Evolutionary conservation across 768 basidiomycete genomes (phyloP).

Genomic region (Cytidiella melzeri): DNA sequence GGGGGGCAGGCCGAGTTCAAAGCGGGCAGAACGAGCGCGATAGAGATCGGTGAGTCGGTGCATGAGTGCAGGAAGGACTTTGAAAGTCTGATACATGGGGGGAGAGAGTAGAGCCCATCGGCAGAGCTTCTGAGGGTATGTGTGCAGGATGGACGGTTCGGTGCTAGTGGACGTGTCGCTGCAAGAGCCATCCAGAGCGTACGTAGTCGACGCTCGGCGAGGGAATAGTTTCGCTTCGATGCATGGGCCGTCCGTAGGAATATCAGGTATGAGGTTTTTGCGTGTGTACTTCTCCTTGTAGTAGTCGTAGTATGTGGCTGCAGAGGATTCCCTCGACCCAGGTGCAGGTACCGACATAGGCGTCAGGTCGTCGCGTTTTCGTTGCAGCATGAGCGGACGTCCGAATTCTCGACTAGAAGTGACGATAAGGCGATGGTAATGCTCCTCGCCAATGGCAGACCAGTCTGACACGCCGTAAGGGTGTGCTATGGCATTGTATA

Average conservation of each 20-base stretch:
- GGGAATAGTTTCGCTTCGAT: constrained; percentile 46
- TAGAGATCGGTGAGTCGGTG: constrained; percentile 62
- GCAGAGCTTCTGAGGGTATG: constrained; percentile 42
- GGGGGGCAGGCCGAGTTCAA: constrained; percentile 54
- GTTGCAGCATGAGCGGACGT: constrained; percentile 47
- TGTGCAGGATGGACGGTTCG: constrained; percentile 19
- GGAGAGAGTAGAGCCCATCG: constrained; percentile 48
- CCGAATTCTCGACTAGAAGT: constrained; percentile 52
- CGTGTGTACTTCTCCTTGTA: constrained; percentile 50
- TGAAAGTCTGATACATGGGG: constrained; percentile 44
- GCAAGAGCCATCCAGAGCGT: constrained; percentile 24
- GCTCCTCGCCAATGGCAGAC: constrained; percentile 41
- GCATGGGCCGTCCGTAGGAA: constrained; percentile 55
- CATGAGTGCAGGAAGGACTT: constrained; percentile 59
- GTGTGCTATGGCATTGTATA: constrained; percentile 42
- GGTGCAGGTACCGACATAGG: constrained; percentile 51
- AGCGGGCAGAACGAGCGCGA: constrained; percentile 46
- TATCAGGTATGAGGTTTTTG: constrained; percentile 31
- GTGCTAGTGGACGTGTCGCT: constrained; percentile 9
- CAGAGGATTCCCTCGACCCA: constrained; percentile 43
- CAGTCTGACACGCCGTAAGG: constrained; percentile 52
- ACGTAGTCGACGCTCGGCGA: constrained; percentile 26
- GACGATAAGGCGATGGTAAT: constrained; percentile 47
- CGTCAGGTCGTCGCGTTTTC: constrained; percentile 59
- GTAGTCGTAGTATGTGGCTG: constrained; percentile 53